phyloP scores from a whole-genome alignment of 1,139 yeast genomes.

The Pichia inconspicua region DNA sequence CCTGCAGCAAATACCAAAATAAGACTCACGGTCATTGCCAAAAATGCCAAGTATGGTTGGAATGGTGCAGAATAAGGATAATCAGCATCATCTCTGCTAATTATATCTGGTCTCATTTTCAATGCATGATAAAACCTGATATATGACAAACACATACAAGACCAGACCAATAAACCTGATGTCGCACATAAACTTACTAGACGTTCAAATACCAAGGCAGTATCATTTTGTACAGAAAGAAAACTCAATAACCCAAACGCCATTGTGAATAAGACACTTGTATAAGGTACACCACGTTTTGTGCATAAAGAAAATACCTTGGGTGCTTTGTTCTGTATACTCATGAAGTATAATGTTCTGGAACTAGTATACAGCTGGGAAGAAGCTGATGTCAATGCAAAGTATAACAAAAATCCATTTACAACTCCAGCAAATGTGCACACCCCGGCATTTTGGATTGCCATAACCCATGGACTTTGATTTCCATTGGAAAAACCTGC shows the following conservation, averaged over 20 bases:
- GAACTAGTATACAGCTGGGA: conserved; percentile 75
- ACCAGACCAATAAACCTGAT: conserved; percentile 71
- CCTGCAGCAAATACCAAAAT: conserved; percentile 60
- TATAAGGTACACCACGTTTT: conserved; percentile 63
- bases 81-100: conserved; percentile 52
- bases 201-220: conserved; percentile 60
- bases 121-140: conserved; percentile 66
- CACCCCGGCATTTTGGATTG: conserved; percentile 60
- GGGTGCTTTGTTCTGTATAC: conserved; percentile 66
- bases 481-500: conserved; percentile 53
- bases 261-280: conserved; percentile 57
- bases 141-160: conserved; percentile 70
- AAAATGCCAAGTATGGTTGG: conserved; percentile 67
- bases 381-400: conserved; percentile 71
- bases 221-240: conserved; percentile 48
- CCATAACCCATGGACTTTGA: conserved; percentile 76
- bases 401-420: conserved; percentile 61
- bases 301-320: conserved; percentile 52
- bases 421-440: conserved; percentile 56
- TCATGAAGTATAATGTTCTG: conserved; percentile 67
- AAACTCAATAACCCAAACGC: conserved; percentile 54
- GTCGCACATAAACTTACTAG: conserved; percentile 59
- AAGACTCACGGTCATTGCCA: conserved; percentile 53
- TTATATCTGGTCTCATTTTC: conserved; percentile 56
- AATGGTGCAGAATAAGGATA: conserved; percentile 72